These are phyloP conservation scores for Mycena venus DNA, from an alignment of 768 basidiomycete genomes.

Conservation along the genomic window DNA sequence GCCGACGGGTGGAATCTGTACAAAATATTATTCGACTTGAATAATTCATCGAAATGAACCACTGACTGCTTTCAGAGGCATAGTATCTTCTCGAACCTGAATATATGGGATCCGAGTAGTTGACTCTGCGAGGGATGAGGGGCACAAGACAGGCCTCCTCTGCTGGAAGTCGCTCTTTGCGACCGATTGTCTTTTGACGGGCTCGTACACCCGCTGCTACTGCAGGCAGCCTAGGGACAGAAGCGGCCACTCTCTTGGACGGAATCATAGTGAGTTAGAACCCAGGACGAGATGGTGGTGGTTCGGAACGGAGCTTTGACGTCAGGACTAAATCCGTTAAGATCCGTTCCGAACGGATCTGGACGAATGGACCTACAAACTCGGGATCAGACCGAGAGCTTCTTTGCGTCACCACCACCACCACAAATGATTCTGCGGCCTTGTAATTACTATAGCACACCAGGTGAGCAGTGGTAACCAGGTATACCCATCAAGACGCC, in stretches of 20 bases:
- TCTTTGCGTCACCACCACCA: too few species aligned
- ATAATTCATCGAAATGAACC: neutral
- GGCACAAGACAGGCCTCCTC: neutral
- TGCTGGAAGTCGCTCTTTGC: neutral
- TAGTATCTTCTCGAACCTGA: conserved; percentile 28
- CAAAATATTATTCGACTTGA: neutral
- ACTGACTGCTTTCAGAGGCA: conserved; percentile 48
- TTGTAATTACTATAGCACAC: too few species aligned
- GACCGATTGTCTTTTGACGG: conserved; percentile 28
- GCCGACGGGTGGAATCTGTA: conserved; percentile 44
- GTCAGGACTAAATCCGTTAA: too few species aligned
- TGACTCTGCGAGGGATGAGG: conserved; percentile 14
- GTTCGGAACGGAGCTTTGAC: conserved; percentile 26
- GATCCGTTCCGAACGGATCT: neutral
- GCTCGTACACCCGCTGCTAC: conserved; percentile 22
- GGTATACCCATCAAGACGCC: too few species aligned
- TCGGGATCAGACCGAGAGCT: too few species aligned
- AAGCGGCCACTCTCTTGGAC: conserved; percentile 49
- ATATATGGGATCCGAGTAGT: neutral
- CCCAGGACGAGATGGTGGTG: neutral
- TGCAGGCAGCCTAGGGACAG: conserved; percentile 41
- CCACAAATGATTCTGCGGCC: too few species aligned
- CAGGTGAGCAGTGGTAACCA: too few species aligned
- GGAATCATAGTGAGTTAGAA: conserved; percentile 46
- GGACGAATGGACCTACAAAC: too few species aligned